phyloP scores from a whole-genome alignment of 208 protist species.

The Crithidia expoeki region DNA sequence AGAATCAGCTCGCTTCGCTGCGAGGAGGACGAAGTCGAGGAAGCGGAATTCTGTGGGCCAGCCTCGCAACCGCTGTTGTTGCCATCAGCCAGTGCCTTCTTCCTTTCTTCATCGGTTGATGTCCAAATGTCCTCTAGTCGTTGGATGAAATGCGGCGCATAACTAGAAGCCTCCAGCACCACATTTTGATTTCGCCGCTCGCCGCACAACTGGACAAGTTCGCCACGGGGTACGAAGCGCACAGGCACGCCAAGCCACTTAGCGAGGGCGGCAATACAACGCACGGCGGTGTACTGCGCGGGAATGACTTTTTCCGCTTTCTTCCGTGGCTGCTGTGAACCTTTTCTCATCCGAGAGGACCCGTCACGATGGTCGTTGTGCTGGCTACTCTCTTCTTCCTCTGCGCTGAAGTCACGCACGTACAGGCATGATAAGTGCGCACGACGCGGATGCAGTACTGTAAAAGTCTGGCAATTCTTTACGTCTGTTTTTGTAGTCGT shows the following conservation, averaged over 20 bases:
- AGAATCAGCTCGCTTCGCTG: slow-evolving; percentile 29
- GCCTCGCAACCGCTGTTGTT: too few relatives aligned
- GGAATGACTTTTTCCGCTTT: slow-evolving; percentile 43
- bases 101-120: neutral
- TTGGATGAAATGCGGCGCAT: slow-evolving; percentile 28
- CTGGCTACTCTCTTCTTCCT: slow-evolving; percentile 13
- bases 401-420: slow-evolving; percentile 72
- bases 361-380: neutral
- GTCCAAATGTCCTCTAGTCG: slow-evolving; percentile 20
- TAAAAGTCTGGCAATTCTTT: too few relatives aligned
- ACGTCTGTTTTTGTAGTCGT: too few relatives aligned
- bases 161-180: slow-evolving; percentile 71
- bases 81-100: neutral
- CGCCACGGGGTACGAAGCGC: slow-evolving; percentile 55
- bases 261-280: slow-evolving; percentile 64
- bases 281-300: slow-evolving; percentile 53
- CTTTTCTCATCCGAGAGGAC: neutral
- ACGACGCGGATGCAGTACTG: slow-evolving; percentile 18
- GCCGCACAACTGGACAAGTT: slow-evolving; percentile 78
- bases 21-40: neutral
- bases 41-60: too few relatives aligned
- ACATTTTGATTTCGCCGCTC: slow-evolving; percentile 84
- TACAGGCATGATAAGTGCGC: slow-evolving; percentile 46
- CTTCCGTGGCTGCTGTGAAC: neutral
- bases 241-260: slow-evolving; percentile 57